These are phyloP conservation scores for Chaetomiaceae sp. DNA, from an alignment of 2,329 filamentous ascomycete species.

Conservation along the genomic window DNA sequence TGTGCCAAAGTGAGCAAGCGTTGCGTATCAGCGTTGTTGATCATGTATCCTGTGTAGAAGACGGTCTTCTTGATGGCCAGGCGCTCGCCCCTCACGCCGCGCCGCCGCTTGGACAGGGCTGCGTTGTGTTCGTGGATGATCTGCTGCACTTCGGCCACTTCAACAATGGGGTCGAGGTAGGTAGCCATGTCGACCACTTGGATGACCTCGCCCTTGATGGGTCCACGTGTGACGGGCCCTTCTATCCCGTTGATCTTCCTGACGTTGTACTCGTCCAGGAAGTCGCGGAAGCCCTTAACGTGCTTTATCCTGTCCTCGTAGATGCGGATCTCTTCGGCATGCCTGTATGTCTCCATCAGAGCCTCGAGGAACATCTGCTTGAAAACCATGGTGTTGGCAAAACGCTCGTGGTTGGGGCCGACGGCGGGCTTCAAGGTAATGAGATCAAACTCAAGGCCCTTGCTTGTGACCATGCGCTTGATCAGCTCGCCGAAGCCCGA, in stretches of 20 bases:
- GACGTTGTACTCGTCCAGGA: constrained; percentile 72
- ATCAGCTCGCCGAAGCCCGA: constrained; percentile 71
- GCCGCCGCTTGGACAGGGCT: constrained; percentile 41
- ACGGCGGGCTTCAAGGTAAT: constrained; percentile 80
- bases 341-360: constrained; percentile 78
- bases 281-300: constrained; percentile 79
- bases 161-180: constrained; percentile 69
- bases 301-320: constrained; percentile 65
- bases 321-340: constrained; percentile 76
- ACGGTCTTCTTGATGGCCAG: constrained; percentile 80
- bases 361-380: constrained; percentile 81
- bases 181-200: constrained; percentile 75
- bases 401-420: constrained; percentile 73
- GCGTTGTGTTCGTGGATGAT: constrained; percentile 86
- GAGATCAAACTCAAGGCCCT: constrained; percentile 81
- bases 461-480: constrained; percentile 73
- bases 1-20: constrained; percentile 66
- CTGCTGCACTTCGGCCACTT: constrained; percentile 79
- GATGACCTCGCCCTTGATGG: constrained; percentile 74
- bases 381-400: constrained; percentile 82
- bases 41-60: constrained; percentile 89
- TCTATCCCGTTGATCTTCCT: constrained; percentile 42
- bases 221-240: constrained; percentile 52
- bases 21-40: constrained; percentile 66
- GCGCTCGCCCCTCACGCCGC: constrained; percentile 34